A percentile compares a stretch with the other conserved stretches of the same genome.
Evolutionary conservation across 768 basidiomycete species (phyloP).

Genomic region (Steccherinum ochraceum): DNA sequence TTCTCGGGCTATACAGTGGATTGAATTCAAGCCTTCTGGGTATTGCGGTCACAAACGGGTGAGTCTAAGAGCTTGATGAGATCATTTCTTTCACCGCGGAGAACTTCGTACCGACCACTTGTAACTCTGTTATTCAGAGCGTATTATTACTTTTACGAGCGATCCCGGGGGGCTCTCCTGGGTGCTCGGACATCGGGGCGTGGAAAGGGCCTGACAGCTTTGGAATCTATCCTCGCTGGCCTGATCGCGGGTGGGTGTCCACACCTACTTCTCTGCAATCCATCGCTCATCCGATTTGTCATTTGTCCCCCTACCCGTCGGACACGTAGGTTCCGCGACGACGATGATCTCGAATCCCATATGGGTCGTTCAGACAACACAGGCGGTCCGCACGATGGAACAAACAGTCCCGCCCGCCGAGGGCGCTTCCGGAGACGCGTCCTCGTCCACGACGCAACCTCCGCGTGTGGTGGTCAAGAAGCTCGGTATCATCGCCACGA

Average conservation of each 20-base stretch:
- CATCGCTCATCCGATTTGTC: slow-evolving; percentile 1
- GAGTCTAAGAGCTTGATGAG: slow-evolving; percentile 20
- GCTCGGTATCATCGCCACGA: slow-evolving; percentile 59
- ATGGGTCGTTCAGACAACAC: slow-evolving; percentile 94
- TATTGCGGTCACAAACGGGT: slow-evolving; percentile 93
- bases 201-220: slow-evolving; percentile 63
- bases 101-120: too few species aligned
- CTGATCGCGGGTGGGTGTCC: slow-evolving; percentile 65
- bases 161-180: slow-evolving; percentile 52
- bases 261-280: neutral
- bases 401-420: slow-evolving; percentile 3
- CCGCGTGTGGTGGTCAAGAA: slow-evolving; percentile 34
- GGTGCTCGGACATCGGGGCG: slow-evolving; percentile 38
- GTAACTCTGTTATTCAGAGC: slow-evolving; percentile 42
- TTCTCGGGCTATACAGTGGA: slow-evolving; percentile 82
- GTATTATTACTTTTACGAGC: slow-evolving; percentile 91
- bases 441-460: slow-evolving; percentile 26
- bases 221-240: slow-evolving; percentile 87
- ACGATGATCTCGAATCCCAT: slow-evolving; percentile 89
- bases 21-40: slow-evolving; percentile 80
- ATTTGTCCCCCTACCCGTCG: slow-evolving; percentile 25
- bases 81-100: neutral
- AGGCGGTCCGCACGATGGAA: slow-evolving; percentile 61
- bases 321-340: slow-evolving; percentile 63
- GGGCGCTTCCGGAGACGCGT: slow-evolving; percentile 1